Base-by-base conservation (phyloP, 306 rosid genomes). In the Quercus parvula region DNA sequence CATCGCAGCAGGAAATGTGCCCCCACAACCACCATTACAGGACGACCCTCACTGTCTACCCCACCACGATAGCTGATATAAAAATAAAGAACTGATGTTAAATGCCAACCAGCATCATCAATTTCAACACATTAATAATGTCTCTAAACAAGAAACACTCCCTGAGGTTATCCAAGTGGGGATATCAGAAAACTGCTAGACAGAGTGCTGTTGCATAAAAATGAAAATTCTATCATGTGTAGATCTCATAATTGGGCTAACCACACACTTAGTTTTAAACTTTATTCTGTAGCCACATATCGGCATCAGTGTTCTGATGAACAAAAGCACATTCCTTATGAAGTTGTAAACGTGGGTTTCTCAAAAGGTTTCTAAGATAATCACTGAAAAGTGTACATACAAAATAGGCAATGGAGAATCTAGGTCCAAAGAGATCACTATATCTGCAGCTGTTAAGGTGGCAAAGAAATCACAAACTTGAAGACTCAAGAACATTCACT, bases 1-100 rank as follows among this genome's bases (percentile, higher is more conserved):
- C 99, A 96, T 52, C 97, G 90, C 70, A 93, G 90, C 78, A 96
- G 91, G 87, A 96, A 91, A 84, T 96, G 99, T 57, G 99, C 99
- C 76, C 99, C 99, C 62, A 93, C 98, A 82, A 96, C 92, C 78
- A 93, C 99, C 94, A 96, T 91, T 52, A 96, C 92, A 9, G 99
- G 97, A 78, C 84, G 93, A 79, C 99, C 99, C 72, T 96, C 99
- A 41, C 96, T 88, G 73, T 96, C 99, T 66, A 96, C 98, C 70
- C 99, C 99, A 75, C 98, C 98, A 22, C 97, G 99, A 78, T 93
- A 96, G 61, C 99, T 96, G 92, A 85, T 82, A 80, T 56, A 64
- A n/a, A 72, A 79, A 54, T 56, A 85, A 22, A 73, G 64, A 49
- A 63, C 33, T 30, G 28, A 78, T 74, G 57, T 66, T 62, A 82